Conservation (phyloP, 202 grass and related monocot species). For the Eragrostis tef region DNA sequence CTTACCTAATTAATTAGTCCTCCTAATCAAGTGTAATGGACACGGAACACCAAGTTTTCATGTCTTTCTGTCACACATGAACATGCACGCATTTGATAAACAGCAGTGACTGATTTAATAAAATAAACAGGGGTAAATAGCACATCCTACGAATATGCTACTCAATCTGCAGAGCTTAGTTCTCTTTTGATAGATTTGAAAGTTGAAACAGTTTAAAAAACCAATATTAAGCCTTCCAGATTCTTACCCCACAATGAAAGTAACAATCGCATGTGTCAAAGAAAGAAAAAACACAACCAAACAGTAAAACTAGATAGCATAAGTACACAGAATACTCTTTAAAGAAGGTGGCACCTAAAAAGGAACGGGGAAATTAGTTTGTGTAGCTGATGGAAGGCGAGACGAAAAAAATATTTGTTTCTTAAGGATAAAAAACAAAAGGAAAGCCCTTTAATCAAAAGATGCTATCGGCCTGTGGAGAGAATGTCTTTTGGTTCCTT, state of each 20-base stretch:
- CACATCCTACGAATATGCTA: background rate
- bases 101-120: background rate
- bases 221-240: conserved; percentile 27
- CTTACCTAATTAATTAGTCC: conserved; percentile 23
- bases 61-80: conserved; percentile 7
- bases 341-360: conserved; percentile 56
- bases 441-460: conserved; percentile 56
- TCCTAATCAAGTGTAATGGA: conserved; percentile 43
- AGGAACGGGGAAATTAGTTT: conserved; percentile 44
- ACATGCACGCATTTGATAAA: conserved; percentile 25
- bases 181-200: conserved; percentile 16
- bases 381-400: conserved; percentile 46
- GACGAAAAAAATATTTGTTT: conserved; percentile 12
- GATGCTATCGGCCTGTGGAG: conserved; percentile 55
- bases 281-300: conserved; percentile 42
- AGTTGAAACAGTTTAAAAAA: conserved; percentile 36
- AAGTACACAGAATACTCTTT: conserved; percentile 48
- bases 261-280: conserved; percentile 42
- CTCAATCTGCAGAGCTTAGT: background rate
- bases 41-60: conserved; percentile 27
- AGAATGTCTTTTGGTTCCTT: conserved; percentile 71
- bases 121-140: background rate
- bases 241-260: conserved; percentile 46
- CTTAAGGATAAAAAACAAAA: conserved; percentile 47
- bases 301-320: conserved; percentile 28